Conservation (phyloP, 257 asterid species). For the Euphrasia confusa region DNA sequence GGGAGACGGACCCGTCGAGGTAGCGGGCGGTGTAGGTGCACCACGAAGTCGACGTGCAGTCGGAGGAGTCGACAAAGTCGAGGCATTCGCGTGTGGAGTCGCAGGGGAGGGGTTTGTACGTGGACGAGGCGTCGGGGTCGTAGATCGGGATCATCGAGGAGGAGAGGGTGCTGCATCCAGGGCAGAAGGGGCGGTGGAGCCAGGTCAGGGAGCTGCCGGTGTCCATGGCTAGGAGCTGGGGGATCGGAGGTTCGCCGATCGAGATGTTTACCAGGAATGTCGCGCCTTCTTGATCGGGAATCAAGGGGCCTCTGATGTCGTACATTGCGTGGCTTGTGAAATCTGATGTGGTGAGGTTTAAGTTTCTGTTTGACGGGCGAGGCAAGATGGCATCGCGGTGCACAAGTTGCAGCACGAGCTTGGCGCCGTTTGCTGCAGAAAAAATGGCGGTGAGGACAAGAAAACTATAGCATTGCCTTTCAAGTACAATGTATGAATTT, state of each 20-base stretch:
- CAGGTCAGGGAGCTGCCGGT: conserved; percentile 25
- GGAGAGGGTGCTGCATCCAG: not conserved
- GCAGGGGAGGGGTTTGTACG: conserved; percentile 21
- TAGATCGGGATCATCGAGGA: not conserved
- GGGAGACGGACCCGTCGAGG: not conserved
- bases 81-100: conserved; percentile 1
- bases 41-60: conserved; percentile 16
- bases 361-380: not conserved
- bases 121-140: conserved; percentile 19
- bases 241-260: conserved; percentile 28
- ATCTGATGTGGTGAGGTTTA: not conserved
- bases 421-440: not conserved
- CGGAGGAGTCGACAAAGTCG: not conserved
- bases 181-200: conserved; percentile 13
- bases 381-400: conserved; percentile 15
- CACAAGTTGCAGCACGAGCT: conserved; percentile 20
- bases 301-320: conserved; percentile 19
- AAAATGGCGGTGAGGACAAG: conserved; percentile 11
- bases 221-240: conserved; percentile 26
- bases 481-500: conserved; percentile 10
- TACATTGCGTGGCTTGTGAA: not conserved
- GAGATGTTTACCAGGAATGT: conserved; percentile 25
- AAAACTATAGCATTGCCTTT: not conserved
- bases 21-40: conserved; percentile 10
- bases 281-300: conserved; percentile 10